phyloP scores from a whole-genome alignment of 2,329 filamentous ascomycete species.

The Sporothrix protearum region DNA sequence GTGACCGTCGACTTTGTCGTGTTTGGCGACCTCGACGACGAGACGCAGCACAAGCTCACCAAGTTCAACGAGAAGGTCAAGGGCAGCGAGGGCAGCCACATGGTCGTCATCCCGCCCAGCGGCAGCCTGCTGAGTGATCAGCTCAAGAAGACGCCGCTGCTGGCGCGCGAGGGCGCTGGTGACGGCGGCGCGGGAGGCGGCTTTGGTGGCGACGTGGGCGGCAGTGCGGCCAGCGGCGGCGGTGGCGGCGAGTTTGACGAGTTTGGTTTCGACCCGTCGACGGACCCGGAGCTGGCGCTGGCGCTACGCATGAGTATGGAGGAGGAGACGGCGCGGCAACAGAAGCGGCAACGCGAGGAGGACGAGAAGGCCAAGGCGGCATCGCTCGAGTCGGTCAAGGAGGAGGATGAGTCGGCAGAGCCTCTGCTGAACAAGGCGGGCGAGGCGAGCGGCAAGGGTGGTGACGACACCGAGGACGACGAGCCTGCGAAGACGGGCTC shows the following conservation, averaged over 20 bases:
- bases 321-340: slow-evolving; percentile 91
- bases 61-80: slow-evolving; percentile 94
- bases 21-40: slow-evolving; percentile 90
- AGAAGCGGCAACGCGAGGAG: slow-evolving; percentile 75
- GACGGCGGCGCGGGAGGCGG: slow-evolving; percentile 57
- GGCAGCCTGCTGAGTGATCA: slow-evolving; percentile 90
- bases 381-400: slow-evolving; percentile 71
- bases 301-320: slow-evolving; percentile 97
- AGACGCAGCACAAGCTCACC: slow-evolving; percentile 83
- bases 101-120: slow-evolving; percentile 86
- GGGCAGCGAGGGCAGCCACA: slow-evolving; percentile 82
- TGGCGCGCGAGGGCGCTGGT: slow-evolving; percentile 74
- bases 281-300: slow-evolving; percentile 90
- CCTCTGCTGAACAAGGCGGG: slow-evolving; percentile 61
- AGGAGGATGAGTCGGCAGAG: slow-evolving; percentile 65
- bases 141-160: slow-evolving; percentile 82
- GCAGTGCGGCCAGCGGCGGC: slow-evolving; percentile 45
- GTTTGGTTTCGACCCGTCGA: slow-evolving; percentile 84
- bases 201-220: slow-evolving; percentile 53
- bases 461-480: slow-evolving; percentile 41
- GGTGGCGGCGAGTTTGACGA: slow-evolving; percentile 66
- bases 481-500: slow-evolving; percentile 46
- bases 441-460: slow-evolving; percentile 58
- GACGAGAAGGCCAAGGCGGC: slow-evolving; percentile 52
- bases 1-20: slow-evolving; percentile 91